Evolutionary conservation across 2,329 filamentous ascomycete genomes (phyloP), one percentile per base, ranked within the genome.

Genomic region (Waltergamsia citrina): DNA sequence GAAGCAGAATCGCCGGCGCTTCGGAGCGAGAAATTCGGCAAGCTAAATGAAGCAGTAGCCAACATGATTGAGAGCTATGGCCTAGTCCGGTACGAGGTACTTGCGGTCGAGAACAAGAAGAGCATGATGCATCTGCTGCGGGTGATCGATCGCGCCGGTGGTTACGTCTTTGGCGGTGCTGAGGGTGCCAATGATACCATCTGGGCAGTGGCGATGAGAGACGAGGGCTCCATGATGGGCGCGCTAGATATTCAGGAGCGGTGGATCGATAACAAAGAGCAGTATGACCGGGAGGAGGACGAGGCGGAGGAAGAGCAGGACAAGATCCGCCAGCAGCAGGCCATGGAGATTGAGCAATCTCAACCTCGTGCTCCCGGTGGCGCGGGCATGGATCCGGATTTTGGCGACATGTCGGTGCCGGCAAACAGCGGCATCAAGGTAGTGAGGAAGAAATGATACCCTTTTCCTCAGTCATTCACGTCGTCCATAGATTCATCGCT

Each of bases 201-300:
- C n/a, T 98, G 92, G 92, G 85, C 93, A 50, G 79, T 96, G 29
- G 86, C 92, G 3, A 94, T 96, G 77, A 77, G 87, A 37, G 78
- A 78, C 38, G 78, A 80, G 38, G 74, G 78, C 23, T 76, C 75
- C 21, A 63, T 78, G 59, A 78, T 94, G 69, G 87, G 93, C 47
- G 78, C 87, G 8, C 69, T 81, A 39, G 90, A 98, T 57, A 80
- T 96, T 42, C 92, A 98, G 59, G 92, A 98, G 62, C 72, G 92
- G 40, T 98, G 92, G 92, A 64, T 98, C 21, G 90, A 96, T 59
- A 71, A 80, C 26, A 92, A 88, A 53, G 88, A 88, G 12, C 85
- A 82, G 43, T 86, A 85, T 50, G 92, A 98, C 56, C 79, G 81
- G 45, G 62, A 78, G 39, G 92, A 96, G 65, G 66, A 70, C 38